Conservation (phyloP, 2,329 filamentous ascomycete genomes). For the Helotiales sp. region DNA sequence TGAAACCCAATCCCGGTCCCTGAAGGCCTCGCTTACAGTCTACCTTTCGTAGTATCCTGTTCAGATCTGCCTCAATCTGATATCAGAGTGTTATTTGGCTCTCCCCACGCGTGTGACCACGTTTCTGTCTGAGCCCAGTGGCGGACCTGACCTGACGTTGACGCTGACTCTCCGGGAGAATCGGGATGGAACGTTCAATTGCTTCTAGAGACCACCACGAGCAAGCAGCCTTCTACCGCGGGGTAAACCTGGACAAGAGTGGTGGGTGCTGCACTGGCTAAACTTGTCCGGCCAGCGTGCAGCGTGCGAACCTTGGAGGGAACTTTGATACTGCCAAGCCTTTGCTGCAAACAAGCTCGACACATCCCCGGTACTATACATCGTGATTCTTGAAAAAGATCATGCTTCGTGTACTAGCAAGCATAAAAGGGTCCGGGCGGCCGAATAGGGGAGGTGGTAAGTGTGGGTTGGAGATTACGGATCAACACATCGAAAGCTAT, state of each 20-base stretch:
- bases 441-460: background rate
- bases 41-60: too few species aligned
- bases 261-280: background rate
- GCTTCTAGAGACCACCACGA: background rate
- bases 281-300: conserved; percentile 1
- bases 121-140: background rate
- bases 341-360: conserved; percentile 6
- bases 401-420: background rate
- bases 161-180: background rate
- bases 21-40: background rate
- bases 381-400: background rate
- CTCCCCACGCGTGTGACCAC: background rate
- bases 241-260: background rate
- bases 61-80: conserved; percentile 4
- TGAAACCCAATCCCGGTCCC: background rate
- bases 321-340: background rate
- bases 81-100: background rate
- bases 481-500: background rate
- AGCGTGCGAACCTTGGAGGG: background rate
- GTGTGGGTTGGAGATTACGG: background rate
- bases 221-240: background rate
- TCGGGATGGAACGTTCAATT: conserved; percentile 1
- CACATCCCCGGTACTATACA: background rate
- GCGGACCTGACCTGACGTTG: background rate
- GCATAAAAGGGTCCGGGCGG: background rate